These are phyloP conservation scores for Bryoerythrophyllum caledonicum DNA, from an alignment of 225 moss, liverwort and hornwort species.

Conservation along the genomic window DNA sequence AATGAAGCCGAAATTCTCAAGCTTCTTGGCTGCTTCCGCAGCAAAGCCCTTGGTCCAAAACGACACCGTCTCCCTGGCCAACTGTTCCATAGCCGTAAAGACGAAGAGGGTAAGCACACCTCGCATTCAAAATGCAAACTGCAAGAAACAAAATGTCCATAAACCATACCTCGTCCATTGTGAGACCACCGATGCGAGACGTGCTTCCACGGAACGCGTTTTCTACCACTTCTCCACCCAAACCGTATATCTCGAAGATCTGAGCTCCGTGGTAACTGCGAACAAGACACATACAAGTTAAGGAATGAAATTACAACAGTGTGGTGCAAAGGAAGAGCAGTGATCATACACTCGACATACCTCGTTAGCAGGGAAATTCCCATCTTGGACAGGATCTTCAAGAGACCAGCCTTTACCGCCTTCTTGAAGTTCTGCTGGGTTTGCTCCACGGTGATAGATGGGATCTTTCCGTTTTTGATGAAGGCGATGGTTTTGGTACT, in stretches of 20 bases:
- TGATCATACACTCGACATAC: slow-evolving; percentile 31
- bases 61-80: slow-evolving; percentile 76
- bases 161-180: slow-evolving; percentile 70
- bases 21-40: slow-evolving; percentile 78
- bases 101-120: not conserved
- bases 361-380: slow-evolving; percentile 89
- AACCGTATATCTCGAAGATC: slow-evolving; percentile 93
- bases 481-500: slow-evolving; percentile 71
- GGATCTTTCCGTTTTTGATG: slow-evolving; percentile 85
- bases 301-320: not conserved
- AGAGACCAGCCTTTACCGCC: slow-evolving; percentile 82
- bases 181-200: slow-evolving; percentile 81
- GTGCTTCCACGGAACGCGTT: slow-evolving; percentile 87
- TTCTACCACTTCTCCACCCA: slow-evolving; percentile 77
- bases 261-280: slow-evolving; percentile 95
- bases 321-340: not conserved
- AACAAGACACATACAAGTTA: slow-evolving; percentile 2
- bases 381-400: slow-evolving; percentile 97
- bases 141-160: not conserved
- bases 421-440: slow-evolving; percentile 84
- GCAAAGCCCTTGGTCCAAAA: slow-evolving; percentile 94
- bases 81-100: slow-evolving; percentile 40
- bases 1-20: slow-evolving; percentile 94
- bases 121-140: not conserved
- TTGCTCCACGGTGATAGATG: slow-evolving; percentile 69